Evolutionary conservation across 2,329 filamentous ascomycete species (phyloP), one percentile per base, ranked within the genome.

Genomic region (Paramyrothecium sp.): DNA sequence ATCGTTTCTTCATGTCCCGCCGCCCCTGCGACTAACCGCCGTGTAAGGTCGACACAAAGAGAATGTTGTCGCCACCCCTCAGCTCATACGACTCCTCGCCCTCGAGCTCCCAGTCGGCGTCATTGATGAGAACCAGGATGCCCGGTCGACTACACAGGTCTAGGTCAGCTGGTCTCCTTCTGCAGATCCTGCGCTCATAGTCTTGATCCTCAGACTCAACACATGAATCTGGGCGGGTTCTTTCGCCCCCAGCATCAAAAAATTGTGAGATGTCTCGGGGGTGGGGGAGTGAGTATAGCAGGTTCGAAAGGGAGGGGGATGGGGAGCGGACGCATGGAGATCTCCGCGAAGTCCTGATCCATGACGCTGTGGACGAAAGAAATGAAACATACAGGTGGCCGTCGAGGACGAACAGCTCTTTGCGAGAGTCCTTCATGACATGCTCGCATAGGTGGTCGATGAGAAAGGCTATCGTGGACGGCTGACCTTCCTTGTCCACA

Each of bases 41-140:
- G 73, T 99, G 95, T 60, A 99, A 80, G 19, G 95, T 99, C 60
- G 93, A 97, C 60, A 99, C 93, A 76, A 99, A 99, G 63, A 98
- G 81, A 65, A 99, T 90, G 70, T 90, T 94, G 77, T 99, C 95
- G 58, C 87, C 84, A 60, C 80, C 75, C 75, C 94, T 87, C 57
- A 99, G 77, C 74, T 92, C 88, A 71, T 98, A 98, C 63, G 87
- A 83, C 70, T 95, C 92, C 75, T 98, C 94, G 19, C 93, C 95
- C 75, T 98, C 95, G 13, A 99, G 84, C 74, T 98, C 95, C 95
- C 95, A 99, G 73, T 99, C 95, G 23, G 92, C 91, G 67, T 99
- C 95, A 71, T 99, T 99, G 73, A 99, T 96, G 57, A 99, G 82
- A 26, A 97, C 94, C 48, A 99, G 84, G 72, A 99, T 97, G 3